phyloP scores from a whole-genome alignment of 495 filamentous ascomycete genomes.

The Lophiotrema nucula region DNA sequence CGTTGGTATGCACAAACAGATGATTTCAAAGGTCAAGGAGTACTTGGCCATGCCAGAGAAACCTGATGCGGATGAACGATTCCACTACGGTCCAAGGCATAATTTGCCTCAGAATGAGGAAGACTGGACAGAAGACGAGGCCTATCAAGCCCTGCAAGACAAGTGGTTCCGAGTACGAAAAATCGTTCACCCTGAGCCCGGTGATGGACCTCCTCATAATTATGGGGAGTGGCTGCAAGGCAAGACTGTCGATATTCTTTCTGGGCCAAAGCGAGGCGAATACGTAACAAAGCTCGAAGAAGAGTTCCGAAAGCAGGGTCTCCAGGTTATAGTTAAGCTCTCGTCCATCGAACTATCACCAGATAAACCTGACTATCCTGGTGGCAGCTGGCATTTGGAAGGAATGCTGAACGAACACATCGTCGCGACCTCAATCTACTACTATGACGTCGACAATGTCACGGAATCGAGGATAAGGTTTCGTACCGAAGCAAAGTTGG shows the following conservation, averaged over 20 bases:
- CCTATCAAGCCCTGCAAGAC: neutral
- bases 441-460: slow-evolving; percentile 60
- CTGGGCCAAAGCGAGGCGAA: neutral
- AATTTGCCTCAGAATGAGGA: neutral
- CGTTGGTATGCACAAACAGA: neutral
- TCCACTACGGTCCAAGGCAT: neutral
- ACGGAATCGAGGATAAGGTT: slow-evolving; percentile 54
- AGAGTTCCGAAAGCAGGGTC: slow-evolving; percentile 35
- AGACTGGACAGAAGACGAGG: neutral
- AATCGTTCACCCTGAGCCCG: neutral
- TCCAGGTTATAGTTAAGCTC: slow-evolving; percentile 66
- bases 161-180: neutral
- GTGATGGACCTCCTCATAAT: neutral
- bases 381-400: slow-evolving; percentile 47
- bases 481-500: slow-evolving; percentile 27
- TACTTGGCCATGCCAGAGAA: neutral
- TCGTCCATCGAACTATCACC: slow-evolving; percentile 61
- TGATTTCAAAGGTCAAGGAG: neutral
- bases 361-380: slow-evolving; percentile 51
- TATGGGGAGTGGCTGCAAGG: neutral
- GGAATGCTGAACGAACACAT: slow-evolving; percentile 38
- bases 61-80: neutral
- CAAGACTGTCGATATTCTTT: neutral
- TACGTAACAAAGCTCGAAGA: slow-evolving; percentile 34
- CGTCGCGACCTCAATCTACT: slow-evolving; percentile 33